Evolutionary conservation across 768 basidiomycete species (phyloP), one percentile per base, ranked within the genome.

Genomic region (Termitomyces sp.): DNA sequence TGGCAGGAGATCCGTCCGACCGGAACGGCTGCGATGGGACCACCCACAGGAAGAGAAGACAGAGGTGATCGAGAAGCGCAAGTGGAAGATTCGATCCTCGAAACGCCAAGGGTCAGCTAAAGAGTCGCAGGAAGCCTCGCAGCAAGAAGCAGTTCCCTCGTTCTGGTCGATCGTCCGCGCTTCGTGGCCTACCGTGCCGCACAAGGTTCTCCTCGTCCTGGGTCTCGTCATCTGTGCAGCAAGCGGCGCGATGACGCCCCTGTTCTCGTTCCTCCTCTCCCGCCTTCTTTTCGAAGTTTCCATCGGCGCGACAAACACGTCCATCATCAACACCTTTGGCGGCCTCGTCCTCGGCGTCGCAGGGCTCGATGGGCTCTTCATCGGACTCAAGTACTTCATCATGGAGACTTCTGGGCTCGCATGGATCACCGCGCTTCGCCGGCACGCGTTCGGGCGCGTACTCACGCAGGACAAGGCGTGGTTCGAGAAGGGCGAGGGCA

Each of bases 191-290:
- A 83, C 83, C 0, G 73, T 97, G 28, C 94, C 94, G 0, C 69
- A 81, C 67, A 97, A 95, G 65, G 76, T 78, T 4, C 61, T 91
- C 44, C 70, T 97, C 58, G 64, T 84, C 67, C 29, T 90, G 53
- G 94, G 94, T 18, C 75, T 96, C 26, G 2, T 85, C 56, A 66
- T 82, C n/a, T 87, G 87, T 57, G 61, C 93, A 42, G 70, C 82
- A 54, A 88, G 85, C 62, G 96, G 97, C 22, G 81, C 90, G 3
- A 84, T 90, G 77, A 97, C 94, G 0, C 96, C 97, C 3, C 58
- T 98, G 46, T 99, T 98, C 79, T 94, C 96, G 1, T 92, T 81
- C 76, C 81, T 94, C 61, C 85, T 97, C 64, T 90, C 93, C 9
- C 80, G 80, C 8, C 81, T 98, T 15, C 80, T 96, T 55, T 88